Evolutionary conservation across 495 filamentous ascomycete genomes (phyloP).

Genomic region (Beverwykella pulmonaria): DNA sequence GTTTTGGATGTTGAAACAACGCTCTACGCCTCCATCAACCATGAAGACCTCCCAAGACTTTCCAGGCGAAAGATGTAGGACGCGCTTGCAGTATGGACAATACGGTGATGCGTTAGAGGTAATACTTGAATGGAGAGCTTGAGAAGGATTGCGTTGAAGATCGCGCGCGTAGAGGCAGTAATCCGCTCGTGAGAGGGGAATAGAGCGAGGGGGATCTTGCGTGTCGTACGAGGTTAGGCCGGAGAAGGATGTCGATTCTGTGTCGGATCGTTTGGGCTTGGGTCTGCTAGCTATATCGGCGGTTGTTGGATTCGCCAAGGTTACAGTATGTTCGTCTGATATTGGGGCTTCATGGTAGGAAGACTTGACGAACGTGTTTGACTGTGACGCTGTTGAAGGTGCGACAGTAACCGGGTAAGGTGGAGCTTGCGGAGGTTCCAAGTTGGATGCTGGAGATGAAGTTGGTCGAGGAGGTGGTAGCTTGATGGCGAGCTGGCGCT

Average conservation of each 20-base stretch:
- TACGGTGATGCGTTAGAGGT: conserved; percentile 18
- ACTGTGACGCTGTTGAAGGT: conserved; percentile 1
- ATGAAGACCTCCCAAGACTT: conserved; percentile 37
- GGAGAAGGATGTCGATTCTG: conserved; percentile 28
- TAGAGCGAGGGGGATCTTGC: conserved; percentile 30
- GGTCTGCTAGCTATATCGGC: conserved; percentile 10
- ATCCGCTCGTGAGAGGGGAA: conserved; percentile 31
- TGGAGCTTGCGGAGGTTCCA: neutral
- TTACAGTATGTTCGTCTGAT: neutral
- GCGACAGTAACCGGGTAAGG: conserved; percentile 16
- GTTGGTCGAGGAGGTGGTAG: conserved; percentile 16
- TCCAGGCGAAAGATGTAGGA: conserved; percentile 28
- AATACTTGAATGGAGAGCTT: conserved; percentile 30
- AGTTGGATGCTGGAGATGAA: neutral
- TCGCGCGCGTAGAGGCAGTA: conserved; percentile 45
- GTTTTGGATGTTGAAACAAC: conserved; percentile 29
- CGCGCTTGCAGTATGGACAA: conserved; percentile 30
- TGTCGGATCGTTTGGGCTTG: conserved; percentile 16
- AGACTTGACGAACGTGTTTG: conserved; percentile 21
- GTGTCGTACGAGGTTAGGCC: conserved; percentile 16
- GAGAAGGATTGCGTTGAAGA: conserved; percentile 40
- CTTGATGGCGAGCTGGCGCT: conserved; percentile 18
- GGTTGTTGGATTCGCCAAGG: conserved; percentile 7
- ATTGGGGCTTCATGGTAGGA: neutral
- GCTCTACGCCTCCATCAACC: conserved; percentile 22